A percentile compares a stretch with the other conserved stretches of the same genome.
phyloP scores from a whole-genome alignment of 164 flowering plant species.

The Cinnamomum chago region DNA sequence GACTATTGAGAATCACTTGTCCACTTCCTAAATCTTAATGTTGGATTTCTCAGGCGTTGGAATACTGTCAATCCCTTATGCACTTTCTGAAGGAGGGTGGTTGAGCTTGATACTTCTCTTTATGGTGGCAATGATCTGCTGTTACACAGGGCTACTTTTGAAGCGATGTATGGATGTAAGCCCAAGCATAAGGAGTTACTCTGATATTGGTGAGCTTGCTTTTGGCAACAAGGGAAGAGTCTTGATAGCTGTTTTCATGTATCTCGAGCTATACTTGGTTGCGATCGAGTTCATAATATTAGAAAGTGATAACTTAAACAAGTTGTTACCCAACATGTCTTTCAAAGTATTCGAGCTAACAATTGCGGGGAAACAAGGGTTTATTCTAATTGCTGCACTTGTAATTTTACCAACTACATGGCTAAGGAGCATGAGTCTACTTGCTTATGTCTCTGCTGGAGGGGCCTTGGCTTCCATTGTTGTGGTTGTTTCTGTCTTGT shows the following conservation, averaged over 20 bases:
- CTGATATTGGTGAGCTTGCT: conserved; percentile 63
- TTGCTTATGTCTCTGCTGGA: conserved; percentile 53
- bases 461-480: conserved; percentile 68
- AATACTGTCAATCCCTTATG: conserved; percentile 63
- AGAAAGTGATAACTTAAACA: conserved; percentile 75
- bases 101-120: conserved; percentile 41
- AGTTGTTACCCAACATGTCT: conserved; percentile 43
- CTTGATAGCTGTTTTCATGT: conserved; percentile 41
- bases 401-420: conserved; percentile 62
- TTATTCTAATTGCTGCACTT: conserved; percentile 47
- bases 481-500: conserved; percentile 45
- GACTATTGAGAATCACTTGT: too few species aligned
- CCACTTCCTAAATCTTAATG: not conserved
- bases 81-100: conserved; percentile 74
- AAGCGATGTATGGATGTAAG: conserved; percentile 50
- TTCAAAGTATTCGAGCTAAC: conserved; percentile 9
- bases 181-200: conserved; percentile 38
- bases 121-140: conserved; percentile 32
- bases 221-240: conserved; percentile 63
- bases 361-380: conserved; percentile 23
- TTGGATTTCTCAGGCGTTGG: conserved; percentile 52
- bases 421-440: conserved; percentile 48
- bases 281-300: conserved; percentile 65
- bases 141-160: conserved; percentile 55
- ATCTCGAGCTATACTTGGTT: conserved; percentile 59